Base-by-base conservation (phyloP, 2,329 filamentous ascomycete species). In the Verticillium longisporum region DNA sequence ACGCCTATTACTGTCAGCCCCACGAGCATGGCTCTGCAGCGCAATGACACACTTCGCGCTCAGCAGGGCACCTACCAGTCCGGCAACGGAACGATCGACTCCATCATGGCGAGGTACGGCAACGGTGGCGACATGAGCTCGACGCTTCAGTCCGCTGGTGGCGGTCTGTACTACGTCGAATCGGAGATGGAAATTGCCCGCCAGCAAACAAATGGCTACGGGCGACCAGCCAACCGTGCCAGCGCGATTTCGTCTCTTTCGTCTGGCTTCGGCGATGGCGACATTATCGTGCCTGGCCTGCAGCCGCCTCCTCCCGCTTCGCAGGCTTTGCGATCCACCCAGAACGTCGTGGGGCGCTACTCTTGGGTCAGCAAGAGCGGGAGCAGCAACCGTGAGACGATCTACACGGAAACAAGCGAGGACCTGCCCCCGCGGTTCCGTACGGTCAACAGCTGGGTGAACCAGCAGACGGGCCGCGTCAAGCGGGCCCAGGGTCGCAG, bases 261-360 rank as follows among this genome's bases (percentile, higher is more conserved):
- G 0, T 88, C 86, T 0, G 85, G 85, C 6, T 88, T 88, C 63
- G 85, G 85, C 18, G 85, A 88, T 66, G 83, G 80, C 31, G 82
- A 86, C 55, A 83, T 87, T 33, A 78, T 84, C 36, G 70, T 82
- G 32, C 76, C 77, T 9, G 62, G 57, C 1, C 56, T 65, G 45
- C 62, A 60, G 32, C 62, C 62, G 34, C 63, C 64, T 6, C 62
- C 62, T 14, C 60, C 63, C 5, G 57, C 61, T 6, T 58, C 61
- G 4, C 63, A 64, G 31, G 14, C 37, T 7, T 32, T 63, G 58
- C 56, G 58, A 21, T 58, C 56, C 6, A 61, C 59, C 14, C 62
- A 61, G 54, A 55, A 67, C 45, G 65, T 62, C 21, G 60, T 67
- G 9, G 65, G 65, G 15, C 72, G 74, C 21, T 71, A 74, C 57